phyloP scores from a whole-genome alignment of 2,329 filamentous ascomycete species.

The Trichophyton benhamiae region DNA sequence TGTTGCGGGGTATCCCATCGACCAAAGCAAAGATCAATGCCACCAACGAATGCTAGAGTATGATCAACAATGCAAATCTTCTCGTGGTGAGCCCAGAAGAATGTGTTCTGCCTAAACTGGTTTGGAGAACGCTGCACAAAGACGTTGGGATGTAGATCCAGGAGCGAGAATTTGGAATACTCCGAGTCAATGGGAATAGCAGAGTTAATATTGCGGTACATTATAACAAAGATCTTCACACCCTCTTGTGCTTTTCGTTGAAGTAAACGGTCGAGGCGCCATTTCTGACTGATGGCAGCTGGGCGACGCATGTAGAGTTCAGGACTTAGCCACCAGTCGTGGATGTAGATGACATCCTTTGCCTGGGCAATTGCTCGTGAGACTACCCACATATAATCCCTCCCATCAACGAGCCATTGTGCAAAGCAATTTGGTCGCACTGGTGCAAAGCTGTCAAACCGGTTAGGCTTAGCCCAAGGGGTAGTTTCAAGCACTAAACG shows the following conservation, averaged over 20 bases:
- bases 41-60: constrained; percentile 83
- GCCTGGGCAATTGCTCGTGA: constrained; percentile 81
- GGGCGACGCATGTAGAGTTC: constrained; percentile 76
- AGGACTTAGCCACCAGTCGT: constrained; percentile 88
- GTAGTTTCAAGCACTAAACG: constrained; percentile 72
- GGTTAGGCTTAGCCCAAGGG: constrained; percentile 68
- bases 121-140: constrained; percentile 95
- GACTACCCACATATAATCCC: constrained; percentile 93
- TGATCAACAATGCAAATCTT: constrained; percentile 96
- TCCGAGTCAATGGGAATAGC: constrained; percentile 96
- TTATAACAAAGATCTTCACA: constrained; percentile 85
- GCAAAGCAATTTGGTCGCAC: constrained; percentile 72
- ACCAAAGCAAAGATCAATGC: constrained; percentile 88
- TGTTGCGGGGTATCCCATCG: constrained; percentile 86
- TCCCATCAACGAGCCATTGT: constrained; percentile 95
- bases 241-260: constrained; percentile 84
- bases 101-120: constrained; percentile 96
- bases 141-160: constrained; percentile 93
- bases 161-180: constrained; percentile 90
- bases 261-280: constrained; percentile 71
- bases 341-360: constrained; percentile 88
- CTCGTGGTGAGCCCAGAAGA: constrained; percentile 98
- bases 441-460: constrained; percentile 84
- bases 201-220: constrained; percentile 87
- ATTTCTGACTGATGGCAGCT: constrained; percentile 70